Evolutionary conservation across 1,284 basidiomycete species (phyloP), one percentile per base, ranked within the genome.

Genomic region (Gomphus bonarii): DNA sequence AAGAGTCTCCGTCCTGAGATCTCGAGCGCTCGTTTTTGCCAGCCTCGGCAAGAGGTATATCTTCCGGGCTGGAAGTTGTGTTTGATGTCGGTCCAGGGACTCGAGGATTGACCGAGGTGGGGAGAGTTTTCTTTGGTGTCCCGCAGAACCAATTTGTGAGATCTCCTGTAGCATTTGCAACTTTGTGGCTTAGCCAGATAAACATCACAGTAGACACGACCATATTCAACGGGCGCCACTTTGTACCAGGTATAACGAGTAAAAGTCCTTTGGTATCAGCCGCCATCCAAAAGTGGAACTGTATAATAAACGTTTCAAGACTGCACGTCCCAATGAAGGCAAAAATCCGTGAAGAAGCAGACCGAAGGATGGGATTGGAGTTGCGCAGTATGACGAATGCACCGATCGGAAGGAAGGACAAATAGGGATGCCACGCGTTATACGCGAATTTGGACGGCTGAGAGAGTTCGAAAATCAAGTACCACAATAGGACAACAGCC

Each of bases 211-310:
- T 82, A 16, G 88, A 86, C 55, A 93, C 64, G 42, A 89, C 69
- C 61, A 93, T 80, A 69, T 94, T 95, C 63, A 88, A 52, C 6
- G 82, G 76, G 47, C 91, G 77, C 77, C 84, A 88, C 43, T 70
- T 70, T 5, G 82, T 84, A 20, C 86, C 84, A 0, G 90, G 90
- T 47, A 94, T 72, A 52, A 94, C 78, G 54, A 92, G 71, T 38
- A 95, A 75, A 61, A 94, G 76, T 18, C 88, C 89, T 67, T 90
- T 90, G 18, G 88, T 91, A 66, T 95, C 91, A 4, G 80, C 88
- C 0, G 88, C 91, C 40, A 95, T 76, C 88, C 91, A 94, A 53
- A 91, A 75, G 69, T 95, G 91, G 70, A 86, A 94, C 67, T 95
- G 90, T 61, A 93, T 81, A 65, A 94, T 87, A 68, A 91, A 93